Conservation (phyloP, 805 yeast genomes). For the Cyberlindnera sargentensis region DNA sequence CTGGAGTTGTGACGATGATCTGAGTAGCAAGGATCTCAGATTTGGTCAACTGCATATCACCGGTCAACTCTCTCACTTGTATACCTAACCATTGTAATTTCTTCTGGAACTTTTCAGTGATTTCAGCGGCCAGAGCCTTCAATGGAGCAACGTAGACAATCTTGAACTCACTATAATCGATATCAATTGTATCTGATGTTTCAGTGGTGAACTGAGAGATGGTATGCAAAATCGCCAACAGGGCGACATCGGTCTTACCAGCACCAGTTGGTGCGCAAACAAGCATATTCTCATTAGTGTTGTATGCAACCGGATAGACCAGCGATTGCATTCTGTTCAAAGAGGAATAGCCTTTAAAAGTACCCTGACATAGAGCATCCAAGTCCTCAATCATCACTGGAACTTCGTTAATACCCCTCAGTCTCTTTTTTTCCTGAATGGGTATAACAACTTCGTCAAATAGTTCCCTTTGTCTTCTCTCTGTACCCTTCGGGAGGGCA, state of each 20-base stretch:
- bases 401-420: constrained; percentile 33
- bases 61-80: constrained; percentile 81
- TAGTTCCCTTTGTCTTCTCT: constrained; percentile 48
- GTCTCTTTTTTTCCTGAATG: constrained; percentile 43
- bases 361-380: constrained; percentile 75
- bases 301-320: constrained; percentile 87
- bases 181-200: constrained; percentile 45
- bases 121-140: constrained; percentile 94
- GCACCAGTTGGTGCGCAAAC: constrained; percentile 99
- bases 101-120: constrained; percentile 79
- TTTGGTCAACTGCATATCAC: constrained; percentile 88
- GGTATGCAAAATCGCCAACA: constrained; percentile 71
- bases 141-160: constrained; percentile 90
- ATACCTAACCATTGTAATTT: constrained; percentile 82
- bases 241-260: constrained; percentile 92
- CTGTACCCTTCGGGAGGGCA: constrained; percentile 75
- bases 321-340: constrained; percentile 86
- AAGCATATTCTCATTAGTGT: constrained; percentile 89
- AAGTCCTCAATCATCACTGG: constrained; percentile 54
- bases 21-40: constrained; percentile 78
- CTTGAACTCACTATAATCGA: constrained; percentile 80
- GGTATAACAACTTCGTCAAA: constrained; percentile 87
- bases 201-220: constrained; percentile 64
- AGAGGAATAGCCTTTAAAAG: constrained; percentile 71
- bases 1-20: constrained; percentile 90